Evolutionary conservation across 352 stramenopile genomes (phyloP), one percentile per base, ranked within the genome.

Genomic region (Pythium guiyangense): DNA sequence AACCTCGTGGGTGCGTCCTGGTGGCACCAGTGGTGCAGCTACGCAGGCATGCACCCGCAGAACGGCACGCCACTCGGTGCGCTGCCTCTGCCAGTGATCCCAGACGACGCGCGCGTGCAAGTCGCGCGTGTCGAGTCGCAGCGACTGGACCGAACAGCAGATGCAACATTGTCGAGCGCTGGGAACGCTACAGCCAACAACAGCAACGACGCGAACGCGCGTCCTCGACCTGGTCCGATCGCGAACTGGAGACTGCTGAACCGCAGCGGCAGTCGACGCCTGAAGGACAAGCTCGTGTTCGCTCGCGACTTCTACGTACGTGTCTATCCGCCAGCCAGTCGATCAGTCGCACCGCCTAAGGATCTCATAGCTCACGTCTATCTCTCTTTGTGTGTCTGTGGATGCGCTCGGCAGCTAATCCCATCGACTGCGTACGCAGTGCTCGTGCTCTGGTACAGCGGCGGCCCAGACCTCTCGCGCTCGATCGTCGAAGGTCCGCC

Each of bases 21-120:
- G 83, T 95, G 83, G 85, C 69, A 74, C 20, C 79, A 87, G 48
- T 95, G 83, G 85, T 93, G 81, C 40, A 70, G 84, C 39, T 92
- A 91, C 58, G 70, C 73, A 27, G 66, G 60, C 0, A 87, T 93
- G 71, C 66, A 90, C 47, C 66, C 57, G 17, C 60, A 68, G 15
- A 90, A 87, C 26, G 85, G 85, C 6, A 92, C 79, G 2, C 74
- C 75, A 6, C 68, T 76, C 54, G 85, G 77, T 39, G 67, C 64
- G 4, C 52, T 95, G 25, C 59, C 69, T 31, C 64, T 93, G 45
- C 85, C 85, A 11, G 60, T 60, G 6, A 67, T 93, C 37, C 72
- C 64, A 12, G 31, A 64, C 8, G 44, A 58, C 20, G 20, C 27
- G 25, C 58, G 58, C 20, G 51, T 54, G 4, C 50, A 29, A 39